phyloP scores from a whole-genome alignment of 495 filamentous ascomycete species.

The Podospora anserina region DNA sequence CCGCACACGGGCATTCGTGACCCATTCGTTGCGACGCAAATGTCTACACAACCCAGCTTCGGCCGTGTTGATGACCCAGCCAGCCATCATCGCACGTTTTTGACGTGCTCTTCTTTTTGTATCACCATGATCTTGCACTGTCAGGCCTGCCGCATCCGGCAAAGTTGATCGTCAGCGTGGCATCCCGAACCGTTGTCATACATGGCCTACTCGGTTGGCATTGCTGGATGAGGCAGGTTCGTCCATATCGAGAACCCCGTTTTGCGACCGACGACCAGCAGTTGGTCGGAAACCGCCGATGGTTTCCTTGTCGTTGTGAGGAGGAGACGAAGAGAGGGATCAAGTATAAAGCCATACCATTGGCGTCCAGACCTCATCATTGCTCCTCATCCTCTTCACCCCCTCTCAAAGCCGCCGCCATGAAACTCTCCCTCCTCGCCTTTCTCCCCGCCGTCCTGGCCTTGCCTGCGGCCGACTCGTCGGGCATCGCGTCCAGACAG shows the following conservation, averaged over 20 bases:
- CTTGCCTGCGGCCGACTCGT: not conserved
- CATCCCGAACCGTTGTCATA: not conserved
- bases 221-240: conserved; percentile 20
- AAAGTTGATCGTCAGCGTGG: conserved; percentile 15
- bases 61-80: not conserved
- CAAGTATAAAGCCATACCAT: not conserved
- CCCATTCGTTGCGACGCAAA: not conserved
- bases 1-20: conserved; percentile 3
- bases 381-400: conserved; percentile 7
- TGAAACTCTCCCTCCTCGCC: conserved; percentile 34
- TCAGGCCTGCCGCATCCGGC: not conserved
- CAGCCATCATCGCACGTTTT: not conserved
- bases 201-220: conserved; percentile 9
- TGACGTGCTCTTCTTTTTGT: not conserved
- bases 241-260: not conserved
- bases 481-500: conserved; percentile 11
- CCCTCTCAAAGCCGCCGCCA: conserved; percentile 18
- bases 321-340: not conserved
- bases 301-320: not conserved
- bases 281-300: conserved; percentile 7
- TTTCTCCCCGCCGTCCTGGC: conserved; percentile 16
- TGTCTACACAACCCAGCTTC: not conserved
- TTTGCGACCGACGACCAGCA: not conserved
- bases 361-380: not conserved
- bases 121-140: not conserved